A percentile compares a stretch with the other conserved stretches of the same genome.
phyloP scores from a whole-genome alignment of 139 green algal species.

The Spirogloea muscicola region DNA sequence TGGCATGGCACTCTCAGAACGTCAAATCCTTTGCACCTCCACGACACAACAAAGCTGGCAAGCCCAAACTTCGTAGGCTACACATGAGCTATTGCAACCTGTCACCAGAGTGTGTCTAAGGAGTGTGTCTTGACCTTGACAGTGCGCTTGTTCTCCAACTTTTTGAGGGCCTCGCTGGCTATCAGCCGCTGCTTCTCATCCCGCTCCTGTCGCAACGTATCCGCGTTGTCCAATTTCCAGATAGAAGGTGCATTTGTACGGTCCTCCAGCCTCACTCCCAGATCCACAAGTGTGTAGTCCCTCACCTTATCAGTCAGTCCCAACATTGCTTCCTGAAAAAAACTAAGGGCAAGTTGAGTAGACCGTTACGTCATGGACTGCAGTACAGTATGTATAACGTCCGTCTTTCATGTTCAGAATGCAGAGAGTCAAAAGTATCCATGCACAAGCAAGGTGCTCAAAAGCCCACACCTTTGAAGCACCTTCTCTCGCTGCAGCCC shows the following conservation, averaged over 20 bases:
- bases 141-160: slow-evolving; percentile 49
- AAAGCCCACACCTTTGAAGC: slow-evolving; percentile 2
- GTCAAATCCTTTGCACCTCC: too few species aligned
- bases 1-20: too few species aligned
- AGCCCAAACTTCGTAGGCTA: too few species aligned
- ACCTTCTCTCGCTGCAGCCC: slow-evolving; percentile 30
- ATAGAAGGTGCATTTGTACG: slow-evolving; percentile 73
- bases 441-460: too few species aligned
- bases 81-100: too few species aligned
- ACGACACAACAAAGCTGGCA: too few species aligned
- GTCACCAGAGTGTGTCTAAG: too few species aligned
- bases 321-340: slow-evolving; percentile 54
- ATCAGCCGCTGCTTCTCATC: slow-evolving; percentile 46
- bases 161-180: slow-evolving; percentile 63
- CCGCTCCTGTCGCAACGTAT: slow-evolving; percentile 65
- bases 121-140: too few species aligned
- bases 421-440: too few species aligned
- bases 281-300: slow-evolving; percentile 74
- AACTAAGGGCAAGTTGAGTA: not conserved
- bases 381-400: too few species aligned
- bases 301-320: slow-evolving; percentile 70
- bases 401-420: too few species aligned
- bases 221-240: slow-evolving; percentile 91
- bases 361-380: too few species aligned
- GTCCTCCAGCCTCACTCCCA: slow-evolving; percentile 87